These are phyloP conservation scores for Penicillium sp. DNA, from an alignment of 2,329 filamentous ascomycete genomes.

Conservation along the genomic window DNA sequence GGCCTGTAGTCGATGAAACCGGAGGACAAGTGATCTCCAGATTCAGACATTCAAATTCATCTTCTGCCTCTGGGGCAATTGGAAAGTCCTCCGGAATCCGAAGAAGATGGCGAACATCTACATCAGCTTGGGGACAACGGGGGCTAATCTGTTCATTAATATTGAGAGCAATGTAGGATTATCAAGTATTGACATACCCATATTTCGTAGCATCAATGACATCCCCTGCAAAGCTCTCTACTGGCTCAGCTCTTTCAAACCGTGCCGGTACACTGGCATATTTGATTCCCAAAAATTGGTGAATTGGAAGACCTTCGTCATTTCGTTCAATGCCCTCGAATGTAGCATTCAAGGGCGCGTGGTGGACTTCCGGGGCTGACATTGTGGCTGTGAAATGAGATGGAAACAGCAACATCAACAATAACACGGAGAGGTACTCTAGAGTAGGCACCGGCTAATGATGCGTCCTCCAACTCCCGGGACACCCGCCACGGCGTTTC, in stretches of 20 bases:
- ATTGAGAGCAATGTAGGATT: background rate
- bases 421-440: background rate
- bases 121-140: slow-evolving; percentile 42
- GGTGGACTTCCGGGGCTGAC: slow-evolving; percentile 17
- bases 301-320: slow-evolving; percentile 15
- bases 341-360: slow-evolving; percentile 25
- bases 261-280: slow-evolving; percentile 32
- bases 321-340: slow-evolving; percentile 27
- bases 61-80: slow-evolving; percentile 34
- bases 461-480: slow-evolving; percentile 16
- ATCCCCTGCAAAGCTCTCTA: slow-evolving; percentile 24
- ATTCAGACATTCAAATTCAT: slow-evolving; percentile 49
- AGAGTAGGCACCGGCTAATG: slow-evolving; percentile 11
- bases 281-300: slow-evolving; percentile 34
- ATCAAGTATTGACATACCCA: slow-evolving; percentile 20
- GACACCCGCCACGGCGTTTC: background rate
- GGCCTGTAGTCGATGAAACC: background rate
- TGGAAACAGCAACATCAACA: background rate
- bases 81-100: slow-evolving; percentile 40
- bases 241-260: slow-evolving; percentile 30
- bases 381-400: background rate
- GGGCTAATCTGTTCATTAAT: slow-evolving; percentile 32
- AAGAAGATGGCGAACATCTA: slow-evolving; percentile 47
- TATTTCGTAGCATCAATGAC: slow-evolving; percentile 37
- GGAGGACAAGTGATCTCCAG: slow-evolving; percentile 41